Evolutionary conservation across 805 yeast species (phyloP).

Genomic region (Spathaspora passalidarum): DNA sequence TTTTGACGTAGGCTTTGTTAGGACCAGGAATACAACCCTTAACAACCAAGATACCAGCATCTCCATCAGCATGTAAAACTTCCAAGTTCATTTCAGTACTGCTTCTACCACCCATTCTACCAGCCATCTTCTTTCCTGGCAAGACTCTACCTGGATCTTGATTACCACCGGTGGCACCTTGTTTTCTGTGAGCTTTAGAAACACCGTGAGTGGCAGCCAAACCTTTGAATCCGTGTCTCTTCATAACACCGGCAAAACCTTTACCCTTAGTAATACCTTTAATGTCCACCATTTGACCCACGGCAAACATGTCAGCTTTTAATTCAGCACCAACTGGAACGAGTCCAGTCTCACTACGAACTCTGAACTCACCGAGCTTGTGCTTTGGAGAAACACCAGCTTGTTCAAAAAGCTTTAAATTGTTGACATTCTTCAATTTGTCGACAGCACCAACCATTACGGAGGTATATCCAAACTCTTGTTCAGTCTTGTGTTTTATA

Average conservation of each 20-base stretch:
- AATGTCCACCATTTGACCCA: conserved; percentile 82
- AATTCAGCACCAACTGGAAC: conserved; percentile 76
- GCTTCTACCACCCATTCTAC: conserved; percentile 82
- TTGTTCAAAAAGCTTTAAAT: conserved; percentile 73
- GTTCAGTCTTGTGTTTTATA: conserved; percentile 61
- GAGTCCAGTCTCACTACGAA: conserved; percentile 57
- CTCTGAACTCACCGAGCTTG: conserved; percentile 73
- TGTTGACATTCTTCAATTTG: conserved; percentile 54
- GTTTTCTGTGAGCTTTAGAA: conserved; percentile 87
- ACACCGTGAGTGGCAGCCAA: conserved; percentile 94
- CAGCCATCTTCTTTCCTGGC: conserved; percentile 98
- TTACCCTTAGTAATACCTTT: conserved; percentile 84
- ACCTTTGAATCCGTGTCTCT: conserved; percentile 87
- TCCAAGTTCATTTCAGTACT: conserved; percentile 74
- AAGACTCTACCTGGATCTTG: conserved; percentile 94
- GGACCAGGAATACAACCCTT: conserved; percentile 94
- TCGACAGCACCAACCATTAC: conserved; percentile 85
- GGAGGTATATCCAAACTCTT: conserved; percentile 78
- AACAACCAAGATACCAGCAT: conserved; percentile 74
- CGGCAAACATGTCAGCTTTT: conserved; percentile 77
- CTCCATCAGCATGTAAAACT: conserved; percentile 78
- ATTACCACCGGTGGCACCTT: conserved; percentile 96
- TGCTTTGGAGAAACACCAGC: conserved; percentile 85
- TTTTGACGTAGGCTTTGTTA: conserved; percentile 65
- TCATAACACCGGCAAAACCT: conserved; percentile 98